Conservation (phyloP, 1,284 basidiomycete species). For the Cutaneotrichosporon sp. region DNA sequence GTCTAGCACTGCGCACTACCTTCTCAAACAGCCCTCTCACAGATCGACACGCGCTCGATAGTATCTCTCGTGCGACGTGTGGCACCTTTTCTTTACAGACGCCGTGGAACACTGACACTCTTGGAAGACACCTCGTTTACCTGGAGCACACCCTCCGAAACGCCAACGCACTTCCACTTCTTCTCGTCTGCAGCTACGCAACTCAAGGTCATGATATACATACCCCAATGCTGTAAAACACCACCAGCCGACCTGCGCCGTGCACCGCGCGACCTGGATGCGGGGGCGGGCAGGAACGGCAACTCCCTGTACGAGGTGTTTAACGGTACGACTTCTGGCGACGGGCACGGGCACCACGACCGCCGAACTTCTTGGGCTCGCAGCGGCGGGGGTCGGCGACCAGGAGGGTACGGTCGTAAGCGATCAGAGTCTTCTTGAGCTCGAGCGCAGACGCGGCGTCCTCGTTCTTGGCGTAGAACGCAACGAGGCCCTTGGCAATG, state of each 20-base stretch:
- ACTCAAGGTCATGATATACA: slow-evolving; percentile 23
- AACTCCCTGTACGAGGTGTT: slow-evolving; percentile 40
- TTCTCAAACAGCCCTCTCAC: too few species aligned
- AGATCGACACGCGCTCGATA: too few species aligned
- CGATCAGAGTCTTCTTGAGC: slow-evolving; percentile 91
- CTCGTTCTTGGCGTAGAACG: slow-evolving; percentile 96
- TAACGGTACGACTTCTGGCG: slow-evolving; percentile 97
- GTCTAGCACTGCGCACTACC: too few species aligned
- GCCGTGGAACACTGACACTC: too few species aligned
- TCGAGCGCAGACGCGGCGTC: slow-evolving; percentile 96
- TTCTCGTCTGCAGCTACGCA: not conserved
- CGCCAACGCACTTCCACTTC: not conserved
- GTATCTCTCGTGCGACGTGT: too few species aligned
- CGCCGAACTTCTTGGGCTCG: slow-evolving; percentile 99
- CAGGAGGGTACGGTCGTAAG: slow-evolving; percentile 89
- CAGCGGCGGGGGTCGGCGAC: slow-evolving; percentile 98
- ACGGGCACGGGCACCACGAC: slow-evolving; percentile 89
- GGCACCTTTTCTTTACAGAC: too few species aligned
- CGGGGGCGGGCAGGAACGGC: slow-evolving; percentile 3
- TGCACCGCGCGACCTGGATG: slow-evolving; percentile 16
- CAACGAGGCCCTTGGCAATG: slow-evolving; percentile 95
- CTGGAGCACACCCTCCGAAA: not conserved
- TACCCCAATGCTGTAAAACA: slow-evolving; percentile 24
- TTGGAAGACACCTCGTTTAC: too few species aligned
- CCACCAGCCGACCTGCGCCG: slow-evolving; percentile 9